Evolutionary conservation across 129 eudicot genomes (phyloP), one percentile per base, ranked within the genome.

Genomic region (Centella asiatica): DNA sequence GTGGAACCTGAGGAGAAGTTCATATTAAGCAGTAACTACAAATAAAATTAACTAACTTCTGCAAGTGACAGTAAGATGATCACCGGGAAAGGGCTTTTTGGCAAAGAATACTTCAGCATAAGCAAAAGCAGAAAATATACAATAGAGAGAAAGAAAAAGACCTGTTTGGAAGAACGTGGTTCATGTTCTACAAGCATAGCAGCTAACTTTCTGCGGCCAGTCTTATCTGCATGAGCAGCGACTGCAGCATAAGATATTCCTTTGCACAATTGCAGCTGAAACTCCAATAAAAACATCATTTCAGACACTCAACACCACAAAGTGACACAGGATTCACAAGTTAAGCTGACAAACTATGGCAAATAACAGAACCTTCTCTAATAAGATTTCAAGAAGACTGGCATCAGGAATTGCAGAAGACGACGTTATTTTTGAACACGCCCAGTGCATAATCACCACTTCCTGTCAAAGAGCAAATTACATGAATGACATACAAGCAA

Each of bases 151-250:
- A 57, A 18, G 32, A 24, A 39, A 55, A 24, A 28, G 56, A 93
- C 99, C 96, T 93, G 99, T 72, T 93, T 93, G 8, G 96, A 87
- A 68, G 99, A 82, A 57, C 81, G 95, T 48, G 99, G 99, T 56
- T 93, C 99, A 78, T 93, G 95, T 76, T 93, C 96, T 72, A 93
- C 83, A 42, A 93, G 90, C 96, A 88, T 83, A 42, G 96, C 96
- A 72, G 99, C 99, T 76, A 93, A 82, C 75, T 93, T 93, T 70
- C 99, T 73, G 11, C 96, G 86, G 37, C 99, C 92, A 62, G 53
- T 80, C 77, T 93, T 90, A 80, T 93, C 96, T 57, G 99, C 99
- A 80, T 87, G 99, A 69, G 94, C 96, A 76, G 99, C 96, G 60
- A 93, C 99, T 56, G 96, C 87, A 71, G 99, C 99, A 85, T 87